Evolutionary conservation across 2,329 filamentous ascomycete genomes (phyloP), one percentile per base, ranked within the genome.

Genomic region (Sarocladium kiliense): DNA sequence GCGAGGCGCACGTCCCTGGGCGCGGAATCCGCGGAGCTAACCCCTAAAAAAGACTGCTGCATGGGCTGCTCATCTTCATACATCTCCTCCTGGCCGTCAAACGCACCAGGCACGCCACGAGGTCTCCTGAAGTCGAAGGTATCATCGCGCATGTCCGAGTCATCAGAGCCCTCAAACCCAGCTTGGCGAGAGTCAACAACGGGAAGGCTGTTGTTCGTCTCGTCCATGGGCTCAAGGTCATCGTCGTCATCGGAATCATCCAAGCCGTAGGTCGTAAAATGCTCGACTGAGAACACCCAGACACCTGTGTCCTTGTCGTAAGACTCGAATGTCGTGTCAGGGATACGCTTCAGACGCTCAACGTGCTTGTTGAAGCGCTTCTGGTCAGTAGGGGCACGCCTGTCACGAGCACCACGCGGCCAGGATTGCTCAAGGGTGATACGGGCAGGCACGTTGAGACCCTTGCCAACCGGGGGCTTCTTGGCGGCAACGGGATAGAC

Each of bases 201-300:
- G 58, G 64, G 37, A 11, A 63, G 58, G 5, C 62, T 59, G 12
- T 26, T 47, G 21, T 55, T 37, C 16, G 68, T 73, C 61, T 71
- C 67, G 65, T 19, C 50, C 27, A 57, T 37, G 27, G 58, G 34
- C n/a, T 65, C 58, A 34, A 60, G 59, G 62, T 83, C 83, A 7
- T 77, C 77, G 47, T 86, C 79, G 26, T 90, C 87, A 44, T 91
- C 89, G 54, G 86, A 82, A 39, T 89, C 90, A 60, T 93, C 88
- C 54, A 97, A 79, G 39, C 89, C 92, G 66, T 99, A 99, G 1
- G 91, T 96, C 1, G 93, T 97, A 70, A 95, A 99, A 70, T 99
- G 94, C 65, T 93, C 86, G n/a, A 99, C 94, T 10, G 78, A 85
- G 74, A 99, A 99, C 14, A 83, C 82, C 95, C 95, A 99, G 47